Base-by-base conservation (phyloP, 2,329 filamentous ascomycete genomes). In the Alternaria conjuncta region DNA sequence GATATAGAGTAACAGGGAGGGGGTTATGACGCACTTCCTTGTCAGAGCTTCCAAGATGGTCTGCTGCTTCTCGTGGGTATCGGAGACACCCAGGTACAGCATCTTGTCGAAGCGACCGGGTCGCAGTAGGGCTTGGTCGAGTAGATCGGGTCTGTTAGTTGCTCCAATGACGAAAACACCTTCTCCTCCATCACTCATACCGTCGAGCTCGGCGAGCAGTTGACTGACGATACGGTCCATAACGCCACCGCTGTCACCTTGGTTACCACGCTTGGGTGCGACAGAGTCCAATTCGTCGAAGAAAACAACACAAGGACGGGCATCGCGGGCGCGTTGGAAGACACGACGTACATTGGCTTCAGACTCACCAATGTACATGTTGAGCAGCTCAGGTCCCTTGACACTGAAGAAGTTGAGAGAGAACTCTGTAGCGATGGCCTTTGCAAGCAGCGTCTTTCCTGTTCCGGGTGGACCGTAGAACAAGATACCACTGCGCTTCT, bases 201-300 rank as follows among this genome's bases (percentile, higher is more conserved):
- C 96, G 77, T 99, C 96, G 21, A 99, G 85, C 81, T 99, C 96
- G 0, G 96, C 96, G 11, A 99, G 87, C 47, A 99, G 84, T 82
- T 98, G 96, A 63, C 92, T 96, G 55, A 99, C 95, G 69, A 98
- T 98, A 59, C 96, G 89, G 79, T 98, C 96, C 95, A 98, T 98
- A 60, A 98, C 96, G 76, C 96, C 96, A 61, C 96, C 95, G 67
- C 93, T 97, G 75, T 98, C 96, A 53, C 96, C 96, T 80, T 98
- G 95, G 75, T 98, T 98, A 41, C 96, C 96, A 81, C 96, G 88
- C 83, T 98, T 98, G 0, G 96, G 96, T 5, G 96, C 95, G 3
- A 98, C 95, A 0, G 92, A 96, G 79, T 97, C 94, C 70, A 97
- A 79, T 79, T 97, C 94, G 75, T 97, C 94, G 74, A 97, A 97